Conservation (phyloP, 768 basidiomycete genomes). For the Pluteus cervinus region DNA sequence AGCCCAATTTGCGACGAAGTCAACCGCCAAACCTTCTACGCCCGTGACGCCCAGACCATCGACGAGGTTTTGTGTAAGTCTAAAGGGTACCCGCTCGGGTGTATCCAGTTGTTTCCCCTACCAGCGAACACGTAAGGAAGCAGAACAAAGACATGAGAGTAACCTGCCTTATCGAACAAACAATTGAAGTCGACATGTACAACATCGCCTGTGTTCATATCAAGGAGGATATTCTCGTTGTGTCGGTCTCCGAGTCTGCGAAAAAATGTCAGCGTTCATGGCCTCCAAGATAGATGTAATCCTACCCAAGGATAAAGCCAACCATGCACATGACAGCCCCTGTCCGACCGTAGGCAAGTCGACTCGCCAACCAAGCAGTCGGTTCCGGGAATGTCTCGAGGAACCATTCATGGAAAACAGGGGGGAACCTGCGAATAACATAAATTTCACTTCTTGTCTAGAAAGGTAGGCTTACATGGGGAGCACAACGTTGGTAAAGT, state of each 20-base stretch:
- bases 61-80: slow-evolving; percentile 88
- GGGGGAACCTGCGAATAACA: slow-evolving; percentile 50
- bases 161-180: slow-evolving; percentile 84
- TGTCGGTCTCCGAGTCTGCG: slow-evolving; percentile 94
- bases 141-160: not conserved
- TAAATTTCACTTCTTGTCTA: not conserved
- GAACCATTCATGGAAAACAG: slow-evolving; percentile 98
- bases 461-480: slow-evolving; percentile 37
- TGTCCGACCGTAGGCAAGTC: slow-evolving; percentile 82
- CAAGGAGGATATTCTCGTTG: slow-evolving; percentile 93
- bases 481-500: slow-evolving; percentile 52
- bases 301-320: slow-evolving; percentile 91
- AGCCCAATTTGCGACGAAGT: not conserved
- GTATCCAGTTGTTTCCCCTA: slow-evolving; percentile 79
- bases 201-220: slow-evolving; percentile 80
- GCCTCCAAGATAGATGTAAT: not conserved
- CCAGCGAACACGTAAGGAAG: slow-evolving; percentile 17
- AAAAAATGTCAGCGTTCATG: not conserved
- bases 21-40: slow-evolving; percentile 62
- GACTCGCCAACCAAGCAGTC: slow-evolving; percentile 85
- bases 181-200: slow-evolving; percentile 99
- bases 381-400: slow-evolving; percentile 96
- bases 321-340: slow-evolving; percentile 99
- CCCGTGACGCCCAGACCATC: slow-evolving; percentile 92
- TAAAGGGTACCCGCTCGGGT: slow-evolving; percentile 90